These are phyloP conservation scores for Dittrichia graveolens DNA, from an alignment of 129 eudicot genomes.

Conservation along the genomic window DNA sequence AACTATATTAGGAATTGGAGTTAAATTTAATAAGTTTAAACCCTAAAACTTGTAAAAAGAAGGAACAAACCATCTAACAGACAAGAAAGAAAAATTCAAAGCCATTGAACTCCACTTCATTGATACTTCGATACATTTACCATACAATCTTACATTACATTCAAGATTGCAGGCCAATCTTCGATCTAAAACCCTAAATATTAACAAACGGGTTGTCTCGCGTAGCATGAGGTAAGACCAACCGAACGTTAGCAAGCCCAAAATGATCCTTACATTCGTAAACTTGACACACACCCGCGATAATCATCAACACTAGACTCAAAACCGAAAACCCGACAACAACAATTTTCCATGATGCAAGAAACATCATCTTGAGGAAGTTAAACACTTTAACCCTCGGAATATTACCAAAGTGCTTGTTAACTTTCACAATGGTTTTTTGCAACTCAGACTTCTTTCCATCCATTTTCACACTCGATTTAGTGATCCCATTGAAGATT, in stretches of 20 bases:
- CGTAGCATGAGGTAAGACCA: background rate
- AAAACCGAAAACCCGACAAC: constrained; percentile 1
- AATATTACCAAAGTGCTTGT: constrained; percentile 6
- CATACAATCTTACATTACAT: background rate
- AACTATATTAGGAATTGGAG: too few relatives aligned
- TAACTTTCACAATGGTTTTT: constrained; percentile 18
- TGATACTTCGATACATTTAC: background rate
- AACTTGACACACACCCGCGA: constrained; percentile 29
- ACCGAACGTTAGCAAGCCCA: background rate
- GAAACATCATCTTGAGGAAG: constrained; percentile 21
- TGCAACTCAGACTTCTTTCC: constrained; percentile 22
- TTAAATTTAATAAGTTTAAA: too few relatives aligned
- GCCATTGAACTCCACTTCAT: background rate
- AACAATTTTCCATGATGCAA: constrained; percentile 23
- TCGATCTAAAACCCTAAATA: constrained; percentile 11
- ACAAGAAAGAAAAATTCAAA: background rate
- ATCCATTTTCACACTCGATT: background rate
- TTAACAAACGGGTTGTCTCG: background rate
- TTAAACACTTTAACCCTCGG: constrained; percentile 30
- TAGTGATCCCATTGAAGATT: constrained; percentile 35
- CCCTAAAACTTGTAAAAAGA: too few relatives aligned
- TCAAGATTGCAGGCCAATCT: background rate
- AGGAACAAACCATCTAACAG: background rate
- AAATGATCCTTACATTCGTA: constrained; percentile 15
- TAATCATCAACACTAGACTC: constrained; percentile 16